Conservation (phyloP, 768 basidiomycete species). For the Boletus rufocinnamomeus region DNA sequence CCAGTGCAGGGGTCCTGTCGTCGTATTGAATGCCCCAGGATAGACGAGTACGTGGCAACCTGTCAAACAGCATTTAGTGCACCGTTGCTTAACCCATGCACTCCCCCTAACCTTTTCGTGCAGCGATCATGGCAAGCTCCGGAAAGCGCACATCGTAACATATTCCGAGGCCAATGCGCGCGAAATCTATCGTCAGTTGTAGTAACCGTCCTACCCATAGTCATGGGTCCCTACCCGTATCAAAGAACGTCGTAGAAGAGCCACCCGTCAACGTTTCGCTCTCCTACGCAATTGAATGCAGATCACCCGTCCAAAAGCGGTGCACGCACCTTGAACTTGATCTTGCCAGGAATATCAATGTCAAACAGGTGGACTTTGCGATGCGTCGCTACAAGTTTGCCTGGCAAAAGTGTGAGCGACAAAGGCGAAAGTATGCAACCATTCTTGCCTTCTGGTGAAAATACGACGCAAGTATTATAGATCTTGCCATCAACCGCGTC, state of each 20-base stretch:
- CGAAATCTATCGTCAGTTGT: constrained; percentile 65
- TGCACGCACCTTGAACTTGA: constrained; percentile 75
- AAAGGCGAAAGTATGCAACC: background rate
- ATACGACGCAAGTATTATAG: constrained; percentile 94
- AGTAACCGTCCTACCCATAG: background rate
- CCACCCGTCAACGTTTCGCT: constrained; percentile 87
- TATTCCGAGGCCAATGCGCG: constrained; percentile 93
- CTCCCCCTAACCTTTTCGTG: constrained; percentile 65
- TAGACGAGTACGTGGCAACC: constrained; percentile 90
- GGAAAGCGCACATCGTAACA: constrained; percentile 97
- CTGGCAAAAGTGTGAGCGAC: constrained; percentile 39
- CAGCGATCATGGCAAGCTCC: constrained; percentile 88
- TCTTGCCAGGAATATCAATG: constrained; percentile 93
- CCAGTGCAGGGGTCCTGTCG: constrained; percentile 97
- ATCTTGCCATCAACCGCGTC: constrained; percentile 62
- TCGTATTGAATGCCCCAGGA: constrained; percentile 93
- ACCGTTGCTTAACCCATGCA: background rate
- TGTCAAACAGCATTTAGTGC: constrained; percentile 31
- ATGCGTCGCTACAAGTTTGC: constrained; percentile 83
- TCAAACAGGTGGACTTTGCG: constrained; percentile 97
- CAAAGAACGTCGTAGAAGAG: constrained; percentile 70
- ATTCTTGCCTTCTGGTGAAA: constrained; percentile 69
- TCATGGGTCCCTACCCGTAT: constrained; percentile 64
- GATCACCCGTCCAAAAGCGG: background rate
- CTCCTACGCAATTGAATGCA: constrained; percentile 53